Conservation (phyloP, 1,284 basidiomycete species). For the Cutaneotrichosporon arboriforme region DNA sequence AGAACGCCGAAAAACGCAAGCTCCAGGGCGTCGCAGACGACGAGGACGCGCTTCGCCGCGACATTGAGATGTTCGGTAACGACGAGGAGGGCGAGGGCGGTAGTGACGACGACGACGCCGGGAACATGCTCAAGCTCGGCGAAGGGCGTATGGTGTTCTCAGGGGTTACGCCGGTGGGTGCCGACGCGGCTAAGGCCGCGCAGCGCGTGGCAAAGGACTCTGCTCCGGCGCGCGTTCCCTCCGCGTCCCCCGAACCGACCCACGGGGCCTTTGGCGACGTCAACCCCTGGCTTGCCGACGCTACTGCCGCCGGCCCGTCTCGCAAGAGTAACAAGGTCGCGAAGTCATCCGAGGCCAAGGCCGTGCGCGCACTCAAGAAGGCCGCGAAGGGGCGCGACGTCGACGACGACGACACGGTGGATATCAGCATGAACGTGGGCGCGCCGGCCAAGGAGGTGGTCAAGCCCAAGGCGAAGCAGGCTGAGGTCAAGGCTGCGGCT, state of each 20-base stretch:
- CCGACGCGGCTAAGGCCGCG: neutral
- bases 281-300: slow-evolving; percentile 68
- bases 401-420: slow-evolving; percentile 67
- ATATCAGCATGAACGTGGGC: slow-evolving; percentile 58
- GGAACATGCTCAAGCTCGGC: slow-evolving; percentile 41
- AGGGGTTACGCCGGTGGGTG: slow-evolving; percentile 17
- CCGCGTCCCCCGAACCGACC: slow-evolving; percentile 7
- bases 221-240: neutral
- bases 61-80: slow-evolving; percentile 54
- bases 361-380: slow-evolving; percentile 67
- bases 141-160: slow-evolving; percentile 53
- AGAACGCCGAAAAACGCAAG: slow-evolving; percentile 70
- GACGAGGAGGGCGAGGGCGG: slow-evolving; percentile 53
- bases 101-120: slow-evolving; percentile 44
- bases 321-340: slow-evolving; percentile 67
- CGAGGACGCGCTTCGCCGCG: slow-evolving; percentile 64
- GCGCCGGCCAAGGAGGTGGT: neutral
- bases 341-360: slow-evolving; percentile 58
- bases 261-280: slow-evolving; percentile 16
- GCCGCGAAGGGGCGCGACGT: slow-evolving; percentile 54
- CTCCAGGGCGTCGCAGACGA: slow-evolving; percentile 57
- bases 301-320: slow-evolving; percentile 48
- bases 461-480: slow-evolving; percentile 10
- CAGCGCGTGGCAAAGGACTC: neutral
- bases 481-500: neutral